These are phyloP conservation scores for Gomphus bonarii DNA, from an alignment of 1,284 basidiomycete species.

Conservation along the genomic window DNA sequence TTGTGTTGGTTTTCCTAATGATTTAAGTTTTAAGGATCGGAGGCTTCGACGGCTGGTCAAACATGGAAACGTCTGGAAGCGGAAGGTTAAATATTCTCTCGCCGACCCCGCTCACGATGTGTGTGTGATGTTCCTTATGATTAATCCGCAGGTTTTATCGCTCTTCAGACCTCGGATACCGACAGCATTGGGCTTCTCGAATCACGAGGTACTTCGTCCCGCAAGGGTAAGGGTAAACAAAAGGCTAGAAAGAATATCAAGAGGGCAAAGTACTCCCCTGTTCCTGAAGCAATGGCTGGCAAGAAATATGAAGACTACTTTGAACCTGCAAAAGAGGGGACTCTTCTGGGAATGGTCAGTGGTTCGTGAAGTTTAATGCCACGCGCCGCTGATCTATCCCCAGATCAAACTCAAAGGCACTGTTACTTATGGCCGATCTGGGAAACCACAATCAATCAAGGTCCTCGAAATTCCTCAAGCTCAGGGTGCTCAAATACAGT, in stretches of 20 bases:
- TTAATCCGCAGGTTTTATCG: constrained; percentile 44
- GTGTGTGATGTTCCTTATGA: neutral
- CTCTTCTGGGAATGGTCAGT: constrained; percentile 45
- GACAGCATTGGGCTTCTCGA: constrained; percentile 42
- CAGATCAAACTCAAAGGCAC: constrained; percentile 1
- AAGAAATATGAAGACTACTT: constrained; percentile 57
- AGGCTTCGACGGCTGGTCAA: constrained; percentile 43
- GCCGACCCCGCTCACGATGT: neutral
- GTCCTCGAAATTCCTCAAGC: neutral
- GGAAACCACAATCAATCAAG: neutral
- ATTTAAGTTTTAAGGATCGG: constrained; percentile 33
- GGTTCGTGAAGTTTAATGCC: neutral
- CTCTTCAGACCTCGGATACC: constrained; percentile 34
- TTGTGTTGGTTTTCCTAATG: neutral
- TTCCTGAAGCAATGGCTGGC: constrained; percentile 32
- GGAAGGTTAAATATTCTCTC: constrained; percentile 39
- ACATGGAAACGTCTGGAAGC: constrained; percentile 57
- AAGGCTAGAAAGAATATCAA: constrained; percentile 43
- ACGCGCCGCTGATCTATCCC: neutral
- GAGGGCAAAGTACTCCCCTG: constrained; percentile 48
- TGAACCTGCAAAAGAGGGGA: constrained; percentile 43
- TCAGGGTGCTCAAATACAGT: neutral
- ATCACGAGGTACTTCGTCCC: constrained; percentile 25
- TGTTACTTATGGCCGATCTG: constrained; percentile 1
- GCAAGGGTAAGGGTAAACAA: constrained; percentile 34